A percentile compares a stretch with the other conserved stretches of the same genome.
These are phyloP conservation scores for Aspergillus eucalypticola DNA, from an alignment of 2,329 filamentous ascomycete species.

Conservation along the genomic window DNA sequence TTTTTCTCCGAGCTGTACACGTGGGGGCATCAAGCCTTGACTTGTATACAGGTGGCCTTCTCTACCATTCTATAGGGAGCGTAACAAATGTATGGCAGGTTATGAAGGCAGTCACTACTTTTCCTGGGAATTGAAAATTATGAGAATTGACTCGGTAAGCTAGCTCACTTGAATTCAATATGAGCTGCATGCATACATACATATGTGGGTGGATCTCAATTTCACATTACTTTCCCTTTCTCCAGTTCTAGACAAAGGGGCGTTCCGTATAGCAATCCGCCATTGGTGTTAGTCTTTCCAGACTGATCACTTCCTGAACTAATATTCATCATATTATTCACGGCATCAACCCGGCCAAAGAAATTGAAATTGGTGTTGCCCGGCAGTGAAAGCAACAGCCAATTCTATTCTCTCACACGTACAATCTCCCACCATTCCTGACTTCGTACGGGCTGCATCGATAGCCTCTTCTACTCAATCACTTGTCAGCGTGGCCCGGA, in stretches of 20 bases:
- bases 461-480: too few species aligned
- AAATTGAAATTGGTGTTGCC: neutral
- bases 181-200: too few species aligned
- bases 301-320: neutral
- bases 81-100: neutral
- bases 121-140: neutral
- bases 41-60: conserved; percentile 1
- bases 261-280: neutral
- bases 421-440: neutral
- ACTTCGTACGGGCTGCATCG: neutral
- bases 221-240: neutral
- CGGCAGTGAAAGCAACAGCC: neutral
- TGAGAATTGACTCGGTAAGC: neutral
- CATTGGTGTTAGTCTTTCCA: neutral
- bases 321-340: conserved; percentile 1
- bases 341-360: neutral
- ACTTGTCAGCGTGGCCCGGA: neutral
- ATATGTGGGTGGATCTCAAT: neutral
- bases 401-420: neutral
- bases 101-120: neutral
- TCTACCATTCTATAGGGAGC: neutral
- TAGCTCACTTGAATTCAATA: neutral
- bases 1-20: neutral
- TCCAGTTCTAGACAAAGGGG: neutral
- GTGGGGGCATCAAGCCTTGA: neutral